Percentiles rank a stretch among this genome's conserved stretches.
phyloP scores from a whole-genome alignment of 257 asterid genomes.

The Nemophila menziesii region DNA sequence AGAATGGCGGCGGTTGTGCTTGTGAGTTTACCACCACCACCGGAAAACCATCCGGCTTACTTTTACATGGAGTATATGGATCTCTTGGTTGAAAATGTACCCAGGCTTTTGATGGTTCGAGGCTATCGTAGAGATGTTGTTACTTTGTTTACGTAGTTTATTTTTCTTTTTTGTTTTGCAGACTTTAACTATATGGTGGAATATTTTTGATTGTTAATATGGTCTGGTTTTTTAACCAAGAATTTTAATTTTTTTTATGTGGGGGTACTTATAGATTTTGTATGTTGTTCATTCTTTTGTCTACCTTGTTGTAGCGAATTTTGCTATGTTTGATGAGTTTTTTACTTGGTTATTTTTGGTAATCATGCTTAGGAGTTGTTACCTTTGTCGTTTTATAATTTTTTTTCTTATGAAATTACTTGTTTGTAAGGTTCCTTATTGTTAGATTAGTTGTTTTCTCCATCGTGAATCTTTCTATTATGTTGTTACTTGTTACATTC shows the following conservation, averaged over 20 bases:
- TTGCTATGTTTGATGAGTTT: background rate
- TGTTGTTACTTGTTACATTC: too few species aligned
- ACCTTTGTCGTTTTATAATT: too few species aligned
- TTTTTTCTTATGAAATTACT: too few species aligned
- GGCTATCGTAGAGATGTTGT: slow-evolving; percentile 95
- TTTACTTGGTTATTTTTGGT: background rate
- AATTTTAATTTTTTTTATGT: background rate
- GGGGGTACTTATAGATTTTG: background rate
- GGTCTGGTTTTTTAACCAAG: background rate
- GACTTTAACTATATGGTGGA: background rate
- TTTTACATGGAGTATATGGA: slow-evolving; percentile 98
- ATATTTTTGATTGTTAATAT: background rate
- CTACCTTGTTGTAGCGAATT: background rate
- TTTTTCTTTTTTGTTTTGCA: too few species aligned
- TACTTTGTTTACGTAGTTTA: slow-evolving; percentile 71
- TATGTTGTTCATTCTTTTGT: background rate
- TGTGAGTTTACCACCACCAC: slow-evolving; percentile 95
- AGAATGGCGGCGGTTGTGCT: slow-evolving; percentile 96
- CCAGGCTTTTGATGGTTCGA: slow-evolving; percentile 81
- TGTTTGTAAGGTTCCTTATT: too few species aligned
- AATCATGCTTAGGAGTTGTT: background rate
- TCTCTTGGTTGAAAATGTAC: slow-evolving; percentile 85
- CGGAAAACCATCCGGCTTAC: slow-evolving; percentile 69
- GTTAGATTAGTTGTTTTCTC: too few species aligned
- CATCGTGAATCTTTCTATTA: too few species aligned